Evolutionary conservation across 1,139 yeast species (phyloP), one percentile per base, ranked within the genome.

Genomic region (Taphrina flavorubra): DNA sequence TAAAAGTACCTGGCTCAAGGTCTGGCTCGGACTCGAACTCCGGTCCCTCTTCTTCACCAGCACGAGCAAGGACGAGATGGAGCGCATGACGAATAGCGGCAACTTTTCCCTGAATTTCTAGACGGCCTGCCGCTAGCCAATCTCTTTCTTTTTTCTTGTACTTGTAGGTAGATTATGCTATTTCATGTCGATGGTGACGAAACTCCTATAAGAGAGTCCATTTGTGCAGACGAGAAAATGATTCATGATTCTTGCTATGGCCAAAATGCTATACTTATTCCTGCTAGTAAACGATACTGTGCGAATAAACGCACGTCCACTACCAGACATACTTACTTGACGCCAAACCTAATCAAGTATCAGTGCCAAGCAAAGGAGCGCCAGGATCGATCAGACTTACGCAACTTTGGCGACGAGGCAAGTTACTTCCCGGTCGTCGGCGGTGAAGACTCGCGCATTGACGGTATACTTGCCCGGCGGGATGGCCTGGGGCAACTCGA

Each of bases 381-480:
- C 4, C 31, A 25, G 4, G 31, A 2, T 25, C 4, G 31, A 7
- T 5, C 20, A 20, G 11, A 16, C 56, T 25, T 46, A 79, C 68
- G 76, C 79, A 55, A 92, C 88, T 10, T 87, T 83, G 14, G 97
- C 97, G 46, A 90, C 85, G 75, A 94, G 82, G 78, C 99, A 94
- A 44, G 97, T 87, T 73, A 94, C 87, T 72, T 88, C 84, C 62
- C 84, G 87, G 74, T 90, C 97, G 69, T 89, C 91, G 65, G 81
- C 85, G 58, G 96, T 91, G 80, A 84, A 94, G 5, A 98, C 99
- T 76, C 94, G 86, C 20, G 97, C 98, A 71, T 83, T 82, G 63
- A 92, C 96, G 56, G 85, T 80, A 80, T 94, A 94, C 59, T 68
- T 60, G 57, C 98, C 99, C 39, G 98, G 97, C 70, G 99, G 98